These are phyloP conservation scores for Ceratobasidium sp. DNA, from an alignment of 1,284 basidiomycete genomes.

Conservation along the genomic window DNA sequence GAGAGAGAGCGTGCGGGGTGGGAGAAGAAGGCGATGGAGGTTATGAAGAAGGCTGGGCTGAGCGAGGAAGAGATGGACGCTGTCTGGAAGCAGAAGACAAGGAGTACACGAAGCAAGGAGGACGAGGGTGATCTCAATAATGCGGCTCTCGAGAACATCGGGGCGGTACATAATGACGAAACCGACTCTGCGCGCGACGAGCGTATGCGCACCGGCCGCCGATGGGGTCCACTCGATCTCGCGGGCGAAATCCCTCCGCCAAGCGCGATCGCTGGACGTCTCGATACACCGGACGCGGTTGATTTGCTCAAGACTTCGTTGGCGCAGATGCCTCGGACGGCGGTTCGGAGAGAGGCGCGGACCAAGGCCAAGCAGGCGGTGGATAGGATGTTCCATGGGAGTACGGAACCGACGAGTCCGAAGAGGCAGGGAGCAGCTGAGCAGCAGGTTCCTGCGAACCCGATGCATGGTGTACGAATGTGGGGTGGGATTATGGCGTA, in stretches of 20 bases:
- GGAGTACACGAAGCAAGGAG: constrained; percentile 1
- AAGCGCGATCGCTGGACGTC: constrained; percentile 47
- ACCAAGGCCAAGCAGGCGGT: constrained; percentile 33
- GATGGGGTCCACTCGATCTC: constrained; percentile 47
- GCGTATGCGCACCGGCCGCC: constrained; percentile 35
- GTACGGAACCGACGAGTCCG: constrained; percentile 31
- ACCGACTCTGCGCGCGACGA: constrained; percentile 18
- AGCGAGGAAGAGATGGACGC: constrained; percentile 40
- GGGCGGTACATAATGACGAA: constrained; percentile 7
- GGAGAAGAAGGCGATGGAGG: constrained; percentile 37
- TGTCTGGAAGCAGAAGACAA: constrained; percentile 31
- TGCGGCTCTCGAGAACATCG: constrained; percentile 9
- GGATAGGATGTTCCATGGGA: constrained; percentile 23
- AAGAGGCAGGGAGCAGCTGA: constrained; percentile 35
- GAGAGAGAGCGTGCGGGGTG: constrained; percentile 47
- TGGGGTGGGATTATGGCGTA: constrained; percentile 42
- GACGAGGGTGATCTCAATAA: neutral
- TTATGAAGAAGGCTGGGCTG: constrained; percentile 38
- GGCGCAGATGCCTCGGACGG: constrained; percentile 27
- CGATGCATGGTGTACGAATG: constrained; percentile 41
- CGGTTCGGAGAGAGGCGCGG: neutral
- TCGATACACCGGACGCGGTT: constrained; percentile 46
- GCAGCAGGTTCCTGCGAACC: constrained; percentile 40
- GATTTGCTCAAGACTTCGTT: constrained; percentile 44
- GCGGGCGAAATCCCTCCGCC: constrained; percentile 47